Base-by-base conservation (phyloP, 2,329 filamentous ascomycete species). In the Neofusicoccum sp. region DNA sequence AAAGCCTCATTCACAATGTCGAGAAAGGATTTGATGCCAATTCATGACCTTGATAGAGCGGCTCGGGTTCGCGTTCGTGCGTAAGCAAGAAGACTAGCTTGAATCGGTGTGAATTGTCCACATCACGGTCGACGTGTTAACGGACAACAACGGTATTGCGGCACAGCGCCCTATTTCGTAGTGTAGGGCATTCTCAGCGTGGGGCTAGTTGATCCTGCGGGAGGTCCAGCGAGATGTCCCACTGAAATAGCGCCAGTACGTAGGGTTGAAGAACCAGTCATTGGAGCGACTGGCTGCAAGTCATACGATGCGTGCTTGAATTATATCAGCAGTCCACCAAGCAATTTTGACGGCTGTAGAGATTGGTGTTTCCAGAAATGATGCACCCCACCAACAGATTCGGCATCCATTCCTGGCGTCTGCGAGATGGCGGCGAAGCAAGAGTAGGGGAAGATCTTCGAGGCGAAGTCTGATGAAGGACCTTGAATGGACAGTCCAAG, bases 121-220 rank as follows among this genome's bases (percentile, higher is more conserved):
- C 12, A 29, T 45, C 54, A 58, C n/a, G 8, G 28, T 58, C 31
- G 54, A 58, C 54, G 54, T 58, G 54, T 45, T 45, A 31, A 33
- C 22, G 49, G 49, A n/a, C 29, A 39, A n/a, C 37, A 43, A 37
- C 50, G 50, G 39, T 28, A 43, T 45, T 58, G 48, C 33, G 48
- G 48, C 48, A 22, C 22, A 37, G 48, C 54, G 41, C 36, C 41
- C 45, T 45, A 11, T 9, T 36, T 34, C 29, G 29, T n/a, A n/a
- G 39, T 47, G 31, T 29, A 56, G 37, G 29, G 12, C 41, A 31
- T 45, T n/a, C 36, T 33, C 36, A 12, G 52, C 11, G 54, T 45
- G 54, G 54, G 29, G 54, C 54, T n/a, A 34, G 54, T 28, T 22
- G 54, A 58, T 58, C 54, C 16, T 22, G 16, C 52, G 52, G 39